Evolutionary conservation across 345 rosid species (phyloP), one percentile per base, ranked within the genome.

Genomic region (Eutrema heterophyllum): DNA sequence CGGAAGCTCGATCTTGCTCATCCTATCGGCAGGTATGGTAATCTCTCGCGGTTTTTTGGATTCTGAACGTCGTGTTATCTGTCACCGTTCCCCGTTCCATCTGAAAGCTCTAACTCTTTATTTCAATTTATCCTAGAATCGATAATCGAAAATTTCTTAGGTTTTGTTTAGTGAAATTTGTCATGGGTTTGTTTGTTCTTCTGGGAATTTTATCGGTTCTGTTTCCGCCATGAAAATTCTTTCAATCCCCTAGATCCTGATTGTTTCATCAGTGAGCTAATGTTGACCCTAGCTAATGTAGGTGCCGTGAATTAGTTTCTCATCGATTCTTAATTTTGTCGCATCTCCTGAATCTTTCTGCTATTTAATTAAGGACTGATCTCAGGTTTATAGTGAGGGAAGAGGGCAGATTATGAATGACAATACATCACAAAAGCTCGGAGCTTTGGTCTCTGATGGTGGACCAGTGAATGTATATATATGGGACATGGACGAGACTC

Each of bases 401-500:
- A 29, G 32, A 66, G 41, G 40, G 46, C 9, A 54, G 49, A 70
- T 1, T 40, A 73, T 81, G 84, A 82, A 36, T 52, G 80, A 69
- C 2, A 12, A 24, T n/a, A 60, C 72, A 67, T 51, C 82, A 58
- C 18, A 70, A 63, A 80, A 71, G 67, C 54, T 53, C 4, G 71
- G 40, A 64, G 27, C 38, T 63, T 79, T 69, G 60, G 65, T 49
- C 59, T 7, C 18, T 61, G 74, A 74, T 51, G 48, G 74, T 69
- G 75, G 49, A 60, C 74, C 76, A 27, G 84, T 78, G 57, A 83
- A 83, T 75, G 94, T 90, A 5, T 88, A 86, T 70, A 64, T 90
- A 36, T 92, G 98, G 98, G 96, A 90, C 80, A 87, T 88, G 95
- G 97, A 92, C 64, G 98, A 90, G 84, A 92, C 98, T 58, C 98